These are phyloP conservation scores for Rhizoclosmatium globosum DNA, from an alignment of 192 early-diverging fungal species.

Conservation along the genomic window DNA sequence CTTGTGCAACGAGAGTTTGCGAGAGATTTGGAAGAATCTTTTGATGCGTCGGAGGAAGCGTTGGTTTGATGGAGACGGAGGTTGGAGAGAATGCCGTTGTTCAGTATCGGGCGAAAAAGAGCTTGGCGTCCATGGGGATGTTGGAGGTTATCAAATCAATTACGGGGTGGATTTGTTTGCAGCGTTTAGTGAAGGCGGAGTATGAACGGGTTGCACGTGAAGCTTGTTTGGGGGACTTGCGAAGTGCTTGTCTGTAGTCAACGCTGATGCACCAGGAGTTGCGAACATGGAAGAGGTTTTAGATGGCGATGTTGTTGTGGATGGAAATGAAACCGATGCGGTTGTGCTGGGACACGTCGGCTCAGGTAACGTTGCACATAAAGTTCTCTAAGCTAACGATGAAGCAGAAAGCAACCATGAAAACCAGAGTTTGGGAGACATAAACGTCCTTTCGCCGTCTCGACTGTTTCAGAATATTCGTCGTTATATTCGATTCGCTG, in stretches of 20 bases:
- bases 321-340: background rate
- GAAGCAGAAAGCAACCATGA: background rate
- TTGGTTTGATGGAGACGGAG: slow-evolving; percentile 9
- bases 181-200: slow-evolving; percentile 26
- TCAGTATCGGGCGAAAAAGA: slow-evolving; percentile 16
- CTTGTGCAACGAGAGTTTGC: slow-evolving; percentile 42
- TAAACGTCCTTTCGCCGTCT: background rate
- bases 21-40: slow-evolving; percentile 15
- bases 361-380: background rate
- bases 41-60: background rate
- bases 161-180: slow-evolving; percentile 51
- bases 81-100: background rate
- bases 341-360: slow-evolving; percentile 17
- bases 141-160: slow-evolving; percentile 36
- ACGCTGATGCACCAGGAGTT: background rate
- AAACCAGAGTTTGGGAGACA: background rate
- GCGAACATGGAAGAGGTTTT: slow-evolving; percentile 3
- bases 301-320: slow-evolving; percentile 1
- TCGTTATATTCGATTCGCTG: slow-evolving; percentile 54
- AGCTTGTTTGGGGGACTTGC: slow-evolving; percentile 3
- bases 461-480: slow-evolving; percentile 31
- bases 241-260: background rate
- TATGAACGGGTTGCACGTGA: background rate
- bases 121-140: slow-evolving; percentile 23
- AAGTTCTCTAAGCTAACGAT: background rate